phyloP scores from a whole-genome alignment of 805 yeast genomes.

The Nakazawaea laoshanensis region DNA sequence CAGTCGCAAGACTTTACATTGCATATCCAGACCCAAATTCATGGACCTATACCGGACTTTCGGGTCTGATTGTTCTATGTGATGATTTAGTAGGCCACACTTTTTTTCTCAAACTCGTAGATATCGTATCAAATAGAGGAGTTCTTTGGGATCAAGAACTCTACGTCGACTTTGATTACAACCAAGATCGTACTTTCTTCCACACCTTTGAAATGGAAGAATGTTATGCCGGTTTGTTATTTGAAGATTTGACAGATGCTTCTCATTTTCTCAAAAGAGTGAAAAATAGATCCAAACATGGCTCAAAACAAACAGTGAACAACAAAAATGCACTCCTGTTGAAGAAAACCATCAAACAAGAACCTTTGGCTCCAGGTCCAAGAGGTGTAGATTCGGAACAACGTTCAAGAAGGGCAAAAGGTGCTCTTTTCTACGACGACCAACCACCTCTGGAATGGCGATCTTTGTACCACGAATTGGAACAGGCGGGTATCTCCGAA shows the following conservation, averaged over 20 bases:
- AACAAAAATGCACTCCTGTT: constrained; percentile 86
- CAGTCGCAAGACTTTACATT: constrained; percentile 82
- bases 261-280: constrained; percentile 77
- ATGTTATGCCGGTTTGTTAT: constrained; percentile 76
- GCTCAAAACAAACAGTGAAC: constrained; percentile 73
- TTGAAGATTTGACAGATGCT: constrained; percentile 87
- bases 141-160: constrained; percentile 97
- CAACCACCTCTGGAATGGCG: constrained; percentile 85
- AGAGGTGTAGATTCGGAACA: constrained; percentile 44
- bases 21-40: constrained; percentile 77
- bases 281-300: constrained; percentile 67
- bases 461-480: constrained; percentile 61
- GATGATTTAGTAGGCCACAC: constrained; percentile 95
- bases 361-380: constrained; percentile 42
- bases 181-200: constrained; percentile 91
- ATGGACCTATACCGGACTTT: constrained; percentile 85
- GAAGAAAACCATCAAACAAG: constrained; percentile 37
- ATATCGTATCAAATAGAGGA: constrained; percentile 72
- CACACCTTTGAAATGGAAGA: constrained; percentile 93
- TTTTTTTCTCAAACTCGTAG: constrained; percentile 83
- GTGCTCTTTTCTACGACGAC: constrained; percentile 64
- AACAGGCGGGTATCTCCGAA: constrained; percentile 71
- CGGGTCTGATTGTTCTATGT: constrained; percentile 81
- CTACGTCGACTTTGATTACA: constrained; percentile 78
- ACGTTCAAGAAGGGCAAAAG: constrained; percentile 46